Evolutionary conservation across 352 stramenopile genomes (phyloP), one percentile per base, ranked within the genome.

Genomic region (Blastocystis sp.): DNA sequence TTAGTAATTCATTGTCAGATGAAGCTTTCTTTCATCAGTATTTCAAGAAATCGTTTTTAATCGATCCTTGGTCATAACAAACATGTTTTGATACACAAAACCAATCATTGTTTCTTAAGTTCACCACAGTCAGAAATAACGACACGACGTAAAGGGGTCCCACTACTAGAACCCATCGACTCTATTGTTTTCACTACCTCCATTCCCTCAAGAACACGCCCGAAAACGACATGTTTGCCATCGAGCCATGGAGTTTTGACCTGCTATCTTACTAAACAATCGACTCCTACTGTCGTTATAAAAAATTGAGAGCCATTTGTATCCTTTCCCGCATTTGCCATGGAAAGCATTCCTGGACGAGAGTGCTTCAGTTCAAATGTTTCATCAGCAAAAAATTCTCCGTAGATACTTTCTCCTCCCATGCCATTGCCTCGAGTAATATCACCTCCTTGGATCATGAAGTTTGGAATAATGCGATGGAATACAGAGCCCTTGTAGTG

Each of bases 401-500:
- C 94, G 87, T 96, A 96, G 90, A 96, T 95, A 41, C 90, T 94
- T 90, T 95, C 93, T 68, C 94, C 93, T 41, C 94, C 94, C 1
- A 93, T 96, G 39, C 94, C 94, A 59, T 96, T 93, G 45, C 97
- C 97, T 23, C 97, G 90, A 64, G 93, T 94, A n/a, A 93, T 99
- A 70, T 92, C 90, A 0, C 94, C 94, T 6, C 93, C 95, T 92
- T 99, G 96, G 56, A 98, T 92, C 96, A 98, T 98, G 90, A 99
- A 99, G 61, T 96, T 96, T 90, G 98, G 98, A 91, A 99, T 99
- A 79, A 99, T 95, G 68, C 97, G 95, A 92, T 99, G 97, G 91
- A 99, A 99, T 76, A 98, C 94, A 15, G 98, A 91, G 90, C 97
- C 96, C 92, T 99, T 96, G 90, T 99, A 99, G 92, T 99, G 99